Evolutionary conservation across 2,329 filamentous ascomycete genomes (phyloP), one percentile per base, ranked within the genome.

Genomic region (Penicillium digitatum): DNA sequence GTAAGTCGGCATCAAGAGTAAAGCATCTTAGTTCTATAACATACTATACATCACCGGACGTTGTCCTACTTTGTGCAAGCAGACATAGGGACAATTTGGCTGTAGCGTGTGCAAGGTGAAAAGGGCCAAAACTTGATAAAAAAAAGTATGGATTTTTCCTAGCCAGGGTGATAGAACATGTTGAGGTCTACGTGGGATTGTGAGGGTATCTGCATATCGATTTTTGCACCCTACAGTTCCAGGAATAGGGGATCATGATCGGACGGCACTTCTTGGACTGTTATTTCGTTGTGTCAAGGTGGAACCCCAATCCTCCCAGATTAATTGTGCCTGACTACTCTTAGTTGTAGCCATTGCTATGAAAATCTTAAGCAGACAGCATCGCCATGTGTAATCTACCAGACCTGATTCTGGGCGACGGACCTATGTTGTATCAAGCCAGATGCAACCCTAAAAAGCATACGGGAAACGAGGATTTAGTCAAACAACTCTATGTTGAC

Each of bases 401-500:
- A 42, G 16, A 27, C 9, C 16, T 18, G 24, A 27, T 16, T 9
- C 6, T 29, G 11, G 27, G 24, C 10, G 40, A 20, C 9, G 2
- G 11, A 29, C 29, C 24, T 5, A 31, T 44, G n/a, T 20, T 6
- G 22, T 31, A 6, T 14, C n/a, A 22, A 22, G 7, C 3, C 12
- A 31, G 26, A 16, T 27, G 27, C 7, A 34, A 24, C 6, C 14
- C 22, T 40, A 24, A 18, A 18, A 12, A 14, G n/a, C 20, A 38
- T 39, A 40, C 14, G 7, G 20, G 7, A 16, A 27, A 6, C 2
- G n/a, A 34, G 35, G 8, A 16, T 52, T 37, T 49, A 49, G 38
- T 38, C 31, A 31, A 54, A 44, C 18, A 43, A 54, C 45, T 49
- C 38, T 43, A 8, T 20, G 44, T 54, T 49, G 45, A 42, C 38